Evolutionary conservation across 345 rosid species (phyloP), one percentile per base, ranked within the genome.

Genomic region (Moricandia arvensis): DNA sequence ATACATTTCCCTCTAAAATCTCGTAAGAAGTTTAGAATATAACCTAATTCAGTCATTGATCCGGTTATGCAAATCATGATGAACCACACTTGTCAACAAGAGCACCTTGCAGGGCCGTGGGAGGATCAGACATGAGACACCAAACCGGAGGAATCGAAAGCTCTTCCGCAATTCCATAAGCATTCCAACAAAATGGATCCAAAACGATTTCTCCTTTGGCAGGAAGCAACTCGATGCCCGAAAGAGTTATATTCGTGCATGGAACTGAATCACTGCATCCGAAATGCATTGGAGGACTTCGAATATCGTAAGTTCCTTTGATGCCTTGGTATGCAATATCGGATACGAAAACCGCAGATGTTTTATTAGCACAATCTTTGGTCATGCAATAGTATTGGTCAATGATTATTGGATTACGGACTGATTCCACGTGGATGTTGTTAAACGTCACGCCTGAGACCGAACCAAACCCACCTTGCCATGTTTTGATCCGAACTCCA

Each of bases 391-490:
- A 96, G 85, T 82, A 93, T 64, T 96, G 99, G 74, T 96, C 94
- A 9, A 96, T 87, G 45, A 90, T 91, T 34, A 93, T 91, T 1
- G 99, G 99, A 77, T 96, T 93, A 57, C 90, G 86, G 11, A 96
- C 96, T 26, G 79, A 76, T 63, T 87, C 93, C 94, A 92, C 88
- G 78, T 84, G 94, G 74, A 95, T 93, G 77, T 90, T 89, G 70
- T 82, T 72, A 88, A 92, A 95, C 31, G 84, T 89, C 37, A 93
- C 78, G 38, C 86, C 87, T 29, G 90, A 80, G 4, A 93, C 99
- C 1, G 93, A 82, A 41, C 99, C 99, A 0, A 91, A 92, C 15
- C 98, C 98, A 17, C 98, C 98, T 84, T 92, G 99, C 99, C 99
- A 96, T 47, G 99, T 93, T 81, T 96, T 96, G 87, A 96, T 96